Evolutionary conservation across 2,329 filamentous ascomycete species (phyloP).

Genomic region (Thielaviopsis musarum): DNA sequence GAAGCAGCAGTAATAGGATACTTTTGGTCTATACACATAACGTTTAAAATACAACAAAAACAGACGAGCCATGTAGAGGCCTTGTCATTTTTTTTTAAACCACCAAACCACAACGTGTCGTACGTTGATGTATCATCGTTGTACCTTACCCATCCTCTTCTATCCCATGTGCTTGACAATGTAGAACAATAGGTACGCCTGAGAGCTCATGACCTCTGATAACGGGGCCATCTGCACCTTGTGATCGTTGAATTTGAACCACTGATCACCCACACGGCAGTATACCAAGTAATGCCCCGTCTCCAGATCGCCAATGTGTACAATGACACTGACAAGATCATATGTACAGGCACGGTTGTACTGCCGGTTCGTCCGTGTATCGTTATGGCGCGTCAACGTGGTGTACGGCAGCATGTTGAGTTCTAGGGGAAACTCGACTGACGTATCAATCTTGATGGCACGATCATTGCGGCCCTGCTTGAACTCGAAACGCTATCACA

Average conservation of each 20-base stretch:
- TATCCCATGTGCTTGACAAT: constrained; percentile 40
- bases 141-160: not conserved
- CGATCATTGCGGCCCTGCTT: constrained; percentile 46
- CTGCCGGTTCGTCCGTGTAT: constrained; percentile 33
- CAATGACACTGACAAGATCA: constrained; percentile 75
- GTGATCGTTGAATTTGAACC: constrained; percentile 94
- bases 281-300: constrained; percentile 89
- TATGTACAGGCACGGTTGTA: constrained; percentile 56
- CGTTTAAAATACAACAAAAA: not conserved
- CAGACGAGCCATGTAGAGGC: not conserved
- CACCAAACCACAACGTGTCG: not conserved
- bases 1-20: constrained; percentile 16
- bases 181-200: constrained; percentile 88
- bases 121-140: not conserved
- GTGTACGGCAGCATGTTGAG: constrained; percentile 88
- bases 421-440: constrained; percentile 68
- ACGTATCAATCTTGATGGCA: constrained; percentile 75
- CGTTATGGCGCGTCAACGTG: constrained; percentile 39
- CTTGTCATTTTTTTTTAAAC: not conserved
- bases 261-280: constrained; percentile 66
- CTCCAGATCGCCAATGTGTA: constrained; percentile 85
- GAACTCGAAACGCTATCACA: constrained; percentile 54
- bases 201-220: constrained; percentile 67
- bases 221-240: constrained; percentile 73
- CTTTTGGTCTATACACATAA: not conserved